Percentiles rank a stretch among this genome's conserved stretches.
Conservation (phyloP, 495 filamentous ascomycete species). For the Penicillium tannophilum region DNA sequence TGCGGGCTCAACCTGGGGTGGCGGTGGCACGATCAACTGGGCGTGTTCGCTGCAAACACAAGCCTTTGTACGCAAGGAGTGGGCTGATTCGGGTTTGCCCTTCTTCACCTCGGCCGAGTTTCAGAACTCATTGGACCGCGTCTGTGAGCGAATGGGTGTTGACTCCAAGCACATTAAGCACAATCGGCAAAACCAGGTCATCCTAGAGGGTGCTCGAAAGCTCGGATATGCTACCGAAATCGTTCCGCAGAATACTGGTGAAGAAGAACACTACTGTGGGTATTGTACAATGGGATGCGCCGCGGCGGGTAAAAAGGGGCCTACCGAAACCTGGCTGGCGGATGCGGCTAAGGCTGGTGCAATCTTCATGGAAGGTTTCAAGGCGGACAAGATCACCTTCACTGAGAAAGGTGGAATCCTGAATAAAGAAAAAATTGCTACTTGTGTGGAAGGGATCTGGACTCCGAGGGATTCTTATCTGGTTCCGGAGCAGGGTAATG, state of each 20-base stretch:
- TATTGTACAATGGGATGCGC: constrained; percentile 80
- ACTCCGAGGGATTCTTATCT: constrained; percentile 65
- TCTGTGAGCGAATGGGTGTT: constrained; percentile 78
- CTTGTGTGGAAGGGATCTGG: constrained; percentile 73
- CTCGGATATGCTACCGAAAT: constrained; percentile 70
- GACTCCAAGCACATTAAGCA: constrained; percentile 65
- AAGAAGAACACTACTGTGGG: constrained; percentile 71
- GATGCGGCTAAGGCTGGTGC: constrained; percentile 77
- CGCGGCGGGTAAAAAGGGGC: constrained; percentile 72
- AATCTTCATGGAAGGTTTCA: constrained; percentile 76
- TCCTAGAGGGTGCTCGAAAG: constrained; percentile 75
- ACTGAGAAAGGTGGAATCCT: constrained; percentile 53
- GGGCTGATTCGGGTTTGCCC: constrained; percentile 68
- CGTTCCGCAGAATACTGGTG: constrained; percentile 79
- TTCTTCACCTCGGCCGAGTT: constrained; percentile 79
- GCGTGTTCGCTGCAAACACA: constrained; percentile 79
- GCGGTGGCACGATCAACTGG: constrained; percentile 89
- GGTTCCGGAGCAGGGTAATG: constrained; percentile 51
- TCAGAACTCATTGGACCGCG: constrained; percentile 73
- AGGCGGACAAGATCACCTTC: constrained; percentile 68
- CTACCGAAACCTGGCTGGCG: constrained; percentile 72
- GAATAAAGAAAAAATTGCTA: constrained; percentile 44
- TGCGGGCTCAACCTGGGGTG: constrained; percentile 77
- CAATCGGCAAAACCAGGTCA: constrained; percentile 65
- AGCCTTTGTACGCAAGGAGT: constrained; percentile 77